These are phyloP conservation scores for Saxophila tyrrhenica DNA, from an alignment of 495 filamentous ascomycete genomes.

Conservation along the genomic window DNA sequence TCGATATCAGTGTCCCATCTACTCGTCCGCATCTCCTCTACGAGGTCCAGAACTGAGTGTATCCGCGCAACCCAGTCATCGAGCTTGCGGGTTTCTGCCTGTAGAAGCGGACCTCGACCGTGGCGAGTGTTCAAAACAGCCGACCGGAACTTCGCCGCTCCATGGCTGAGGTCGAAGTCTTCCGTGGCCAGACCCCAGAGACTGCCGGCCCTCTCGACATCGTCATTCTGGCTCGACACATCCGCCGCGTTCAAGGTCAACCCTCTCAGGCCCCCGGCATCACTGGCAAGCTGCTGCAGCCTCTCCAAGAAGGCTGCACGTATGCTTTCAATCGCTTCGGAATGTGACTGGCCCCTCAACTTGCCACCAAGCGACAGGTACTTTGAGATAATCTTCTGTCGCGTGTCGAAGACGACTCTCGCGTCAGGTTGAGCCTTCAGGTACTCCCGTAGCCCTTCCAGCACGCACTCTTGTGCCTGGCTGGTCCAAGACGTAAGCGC, in stretches of 20 bases:
- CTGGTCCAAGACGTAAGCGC: slow-evolving; percentile 64
- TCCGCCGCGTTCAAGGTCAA: not conserved
- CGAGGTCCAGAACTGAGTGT: slow-evolving; percentile 44
- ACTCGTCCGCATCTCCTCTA: slow-evolving; percentile 54
- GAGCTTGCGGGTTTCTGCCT: slow-evolving; percentile 48
- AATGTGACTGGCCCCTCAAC: slow-evolving; percentile 27
- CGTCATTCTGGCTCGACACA: not conserved
- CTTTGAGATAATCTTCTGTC: slow-evolving; percentile 2
- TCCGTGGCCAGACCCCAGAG: slow-evolving; percentile 37
- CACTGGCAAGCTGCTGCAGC: slow-evolving; percentile 1
- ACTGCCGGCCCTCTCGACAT: slow-evolving; percentile 17
- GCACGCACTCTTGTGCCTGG: slow-evolving; percentile 34
- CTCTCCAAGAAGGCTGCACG: slow-evolving; percentile 18
- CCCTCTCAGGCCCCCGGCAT: not conserved
- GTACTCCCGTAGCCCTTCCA: slow-evolving; percentile 3
- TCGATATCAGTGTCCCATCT: slow-evolving; percentile 72
- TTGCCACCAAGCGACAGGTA: slow-evolving; percentile 3
- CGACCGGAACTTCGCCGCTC: slow-evolving; percentile 44
- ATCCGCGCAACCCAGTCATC: slow-evolving; percentile 57
- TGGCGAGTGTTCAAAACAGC: slow-evolving; percentile 42
- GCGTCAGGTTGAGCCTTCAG: not conserved
- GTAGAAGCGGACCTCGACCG: slow-evolving; percentile 56
- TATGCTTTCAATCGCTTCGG: not conserved
- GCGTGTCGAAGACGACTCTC: not conserved
- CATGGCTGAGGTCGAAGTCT: slow-evolving; percentile 41